Base-by-base conservation (phyloP, 2,329 filamentous ascomycete species). In the Fusarium sp. region DNA sequence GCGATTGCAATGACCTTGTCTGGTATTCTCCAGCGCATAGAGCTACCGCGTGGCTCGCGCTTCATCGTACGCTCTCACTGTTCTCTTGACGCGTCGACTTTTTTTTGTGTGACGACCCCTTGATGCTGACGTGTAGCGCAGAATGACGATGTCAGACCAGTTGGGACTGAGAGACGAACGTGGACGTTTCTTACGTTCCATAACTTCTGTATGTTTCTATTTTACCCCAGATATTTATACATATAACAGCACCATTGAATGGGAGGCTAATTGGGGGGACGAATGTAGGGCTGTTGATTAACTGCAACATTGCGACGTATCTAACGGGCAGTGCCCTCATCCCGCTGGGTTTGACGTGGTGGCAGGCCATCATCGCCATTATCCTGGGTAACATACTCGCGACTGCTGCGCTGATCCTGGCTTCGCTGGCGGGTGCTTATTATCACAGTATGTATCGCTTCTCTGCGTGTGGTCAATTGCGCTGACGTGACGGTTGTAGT, bases 121-220 rank as follows among this genome's bases (percentile, higher is more conserved):
- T 57, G 52, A 68, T 46, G 5, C 15, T 19, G 8, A 8, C 9
- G 8, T 33, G 9, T 15, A 20, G 28, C 10, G 17, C 40, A 80
- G 79, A 86, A 86, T 69, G 79, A 85, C 64, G 83, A 86, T 68
- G 83, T 85, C 56, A 81, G 82, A 4, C 84, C 83, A 11, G 79
- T 83, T 28, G 81, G 83, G 59, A 71, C 76, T 2, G 77, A 69
- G 43, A 75, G 81, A 43, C 76, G 81, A 17, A 83, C 80, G 7
- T 84, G 81, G 82, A 77, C 74, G 6, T 78, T 77, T 26, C 71
- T 78, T 59, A 79, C 80, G 5, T 84, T 80, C 44, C 78, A 82
- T 66, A 82, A 83, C 68, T 82, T 77, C 51, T 83, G 82, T 83
- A 68, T 28, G 75, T n/a, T 60, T 49, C 22, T 17, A 11, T n/a